Conservation (phyloP, 495 filamentous ascomycete species). For the Parathielavia hyrcaniae region DNA sequence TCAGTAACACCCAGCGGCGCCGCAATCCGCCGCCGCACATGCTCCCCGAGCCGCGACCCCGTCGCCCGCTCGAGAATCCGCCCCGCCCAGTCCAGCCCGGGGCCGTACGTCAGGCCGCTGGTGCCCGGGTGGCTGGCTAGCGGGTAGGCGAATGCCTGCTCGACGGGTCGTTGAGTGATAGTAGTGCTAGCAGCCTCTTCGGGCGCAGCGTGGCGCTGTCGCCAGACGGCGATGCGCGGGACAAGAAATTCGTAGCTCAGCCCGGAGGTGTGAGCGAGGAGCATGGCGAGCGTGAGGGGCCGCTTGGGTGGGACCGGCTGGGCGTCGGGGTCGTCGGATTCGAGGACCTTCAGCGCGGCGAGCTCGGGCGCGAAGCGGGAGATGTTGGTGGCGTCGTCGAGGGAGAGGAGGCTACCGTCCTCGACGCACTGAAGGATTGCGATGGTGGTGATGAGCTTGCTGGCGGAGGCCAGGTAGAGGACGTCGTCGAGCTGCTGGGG, state of each 20-base stretch:
- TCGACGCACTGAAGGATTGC: conserved; percentile 48
- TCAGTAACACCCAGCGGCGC: conserved; percentile 31
- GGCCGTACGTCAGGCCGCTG: conserved; percentile 30
- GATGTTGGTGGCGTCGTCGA: conserved; percentile 42
- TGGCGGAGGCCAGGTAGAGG: conserved; percentile 45
- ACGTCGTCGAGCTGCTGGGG: conserved; percentile 34
- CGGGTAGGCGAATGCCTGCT: conserved; percentile 27
- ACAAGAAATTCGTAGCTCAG: conserved; percentile 24
- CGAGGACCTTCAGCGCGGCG: conserved; percentile 18
- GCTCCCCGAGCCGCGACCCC: conserved; percentile 16
- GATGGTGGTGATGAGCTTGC: conserved; percentile 49
- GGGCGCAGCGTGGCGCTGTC: no score
- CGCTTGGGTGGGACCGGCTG: neutral
- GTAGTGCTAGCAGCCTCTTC: neutral
- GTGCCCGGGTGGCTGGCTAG: conserved; percentile 27
- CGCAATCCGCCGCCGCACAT: conserved; percentile 22
- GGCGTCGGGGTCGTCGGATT: neutral
- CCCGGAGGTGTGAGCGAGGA: conserved; percentile 25
- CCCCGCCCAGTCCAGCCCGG: conserved; percentile 31
- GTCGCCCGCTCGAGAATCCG: conserved; percentile 24
- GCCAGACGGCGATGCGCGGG: neutral
- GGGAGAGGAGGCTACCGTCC: conserved; percentile 35
- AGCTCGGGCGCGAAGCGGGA: conserved; percentile 40
- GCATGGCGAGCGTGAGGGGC: conserved; percentile 23
- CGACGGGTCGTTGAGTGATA: conserved; percentile 20